Evolutionary conservation across 768 basidiomycete species (phyloP), one percentile per base, ranked within the genome.

Genomic region (Coprinopsis cinerea): DNA sequence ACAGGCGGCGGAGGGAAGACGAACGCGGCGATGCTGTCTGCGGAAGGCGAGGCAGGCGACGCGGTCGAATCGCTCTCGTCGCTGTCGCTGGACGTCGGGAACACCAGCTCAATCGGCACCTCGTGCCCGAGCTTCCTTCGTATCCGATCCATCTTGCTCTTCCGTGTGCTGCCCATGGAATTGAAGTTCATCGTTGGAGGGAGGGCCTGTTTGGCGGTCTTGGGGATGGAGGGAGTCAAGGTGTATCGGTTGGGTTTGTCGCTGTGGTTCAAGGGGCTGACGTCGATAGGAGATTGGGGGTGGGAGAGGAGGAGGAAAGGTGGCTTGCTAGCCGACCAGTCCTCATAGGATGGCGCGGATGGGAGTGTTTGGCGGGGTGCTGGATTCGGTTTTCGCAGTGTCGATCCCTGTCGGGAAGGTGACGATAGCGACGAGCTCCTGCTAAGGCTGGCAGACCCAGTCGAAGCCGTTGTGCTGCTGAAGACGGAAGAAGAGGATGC

Each of bases 71-170:
- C 27, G 17, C 32, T 20, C 23, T 49, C 46, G 23, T 39, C 44
- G 24, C 32, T 39, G 10, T 44, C 49, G 15, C 37, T 27, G 11
- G 52, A 56, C 14, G 59, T 54, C n/a, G 80, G 74, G 63, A 85
- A 85, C 44, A 87, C 78, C 25, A 84, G 72, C 30, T 77, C 70
- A 1, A 74, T 55, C 5, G 85, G 85, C 18, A 86, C 78, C 23
- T 74, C 78, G 17, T 83, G 72, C 0, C 85, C 85, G 2, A 88
- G 72, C 55, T 67, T 81, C 57, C 73, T 77, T 45, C 78, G 71
- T 44, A 88, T 66, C 26, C 78, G 70, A 43, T 83, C 82, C 72
- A 88, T 78, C 63, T 85, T 87, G 55, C 69, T 66, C 41, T 76
- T 72, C 20, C 80, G 73, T 14, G 71, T 42, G 37, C 63, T 59